Base-by-base conservation (phyloP, 1,139 yeast species). In the Pichia inconspicua region DNA sequence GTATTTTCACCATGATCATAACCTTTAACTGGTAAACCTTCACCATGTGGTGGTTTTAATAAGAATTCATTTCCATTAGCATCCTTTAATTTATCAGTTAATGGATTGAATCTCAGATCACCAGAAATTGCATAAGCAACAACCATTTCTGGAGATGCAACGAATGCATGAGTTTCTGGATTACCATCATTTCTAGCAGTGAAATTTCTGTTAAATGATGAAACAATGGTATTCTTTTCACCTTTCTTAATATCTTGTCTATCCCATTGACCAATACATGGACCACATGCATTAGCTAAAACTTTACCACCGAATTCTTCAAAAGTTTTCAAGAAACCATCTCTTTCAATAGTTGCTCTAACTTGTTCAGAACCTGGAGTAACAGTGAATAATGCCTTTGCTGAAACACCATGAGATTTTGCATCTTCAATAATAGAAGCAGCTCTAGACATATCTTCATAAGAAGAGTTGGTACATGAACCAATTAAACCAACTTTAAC, bases 211-310 rank as follows among this genome's bases (percentile, higher is more conserved):
- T 92, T 92, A 85, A 87, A 92, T 59, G 97, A 90, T 38, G 97
- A 86, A 60, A 92, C 96, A 76, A 92, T 92, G 62, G 98, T 87
- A 83, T 90, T 90, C 80, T 87, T 88, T 69, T 88, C 97, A 74
- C 97, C 97, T 82, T 89, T 92, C 78, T 86, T 80, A 70, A 90
- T 80, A 70, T 92, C 97, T 68, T 80, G 89, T 78, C 98, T 87
- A 70, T 92, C 97, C 98, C 98, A 92, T 80, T 92, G 98, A 70
- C 98, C 98, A 67, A 92, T 92, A 81, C 98, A 90, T 71, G 98
- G 98, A 71, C 98, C 98, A 80, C 98, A 90, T 56, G 98, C 98
- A 70, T 92, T 92, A 59, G 98, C 97, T 71, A 92, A 78, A 55
- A 92, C 96, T 56, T 84, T 77, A 74, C 96, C 97, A 65, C 97